Percentiles rank a stretch among this genome's conserved stretches.
Evolutionary conservation across 768 basidiomycete species (phyloP).

Genomic region (Mycena kentingensis): DNA sequence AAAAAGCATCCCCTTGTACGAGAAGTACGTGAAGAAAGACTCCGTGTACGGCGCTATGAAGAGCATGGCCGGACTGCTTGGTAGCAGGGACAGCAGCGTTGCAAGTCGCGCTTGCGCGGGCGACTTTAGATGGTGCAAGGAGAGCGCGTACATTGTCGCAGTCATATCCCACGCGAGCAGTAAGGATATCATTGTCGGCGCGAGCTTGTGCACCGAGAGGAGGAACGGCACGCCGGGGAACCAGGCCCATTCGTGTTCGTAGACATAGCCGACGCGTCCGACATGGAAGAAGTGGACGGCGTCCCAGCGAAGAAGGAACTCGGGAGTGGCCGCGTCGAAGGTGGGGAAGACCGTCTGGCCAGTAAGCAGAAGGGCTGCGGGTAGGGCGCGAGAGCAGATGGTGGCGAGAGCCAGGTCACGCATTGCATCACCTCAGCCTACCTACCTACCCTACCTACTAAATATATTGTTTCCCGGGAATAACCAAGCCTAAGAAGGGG

Average conservation of each 20-base stretch:
- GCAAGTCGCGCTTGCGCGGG: conserved; percentile 62
- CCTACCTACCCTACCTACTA: no score
- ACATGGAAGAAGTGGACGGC: conserved; percentile 76
- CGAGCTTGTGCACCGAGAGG: conserved; percentile 28
- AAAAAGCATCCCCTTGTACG: conserved; percentile 73
- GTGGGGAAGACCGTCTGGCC: conserved; percentile 28
- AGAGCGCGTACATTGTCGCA: conserved; percentile 56
- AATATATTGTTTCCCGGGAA: no score
- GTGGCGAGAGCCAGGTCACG: no score
- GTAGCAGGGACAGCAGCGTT: conserved; percentile 68
- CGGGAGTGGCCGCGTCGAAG: conserved; percentile 30
- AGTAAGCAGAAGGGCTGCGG: no score
- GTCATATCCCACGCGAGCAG: conserved; percentile 45
- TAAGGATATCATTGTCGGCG: conserved; percentile 35
- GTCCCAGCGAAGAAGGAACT: conserved; percentile 79
- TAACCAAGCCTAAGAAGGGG: no score
- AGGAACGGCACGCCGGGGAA: conserved; percentile 67
- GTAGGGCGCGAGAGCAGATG: no score
- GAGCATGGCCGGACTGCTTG: conserved; percentile 77
- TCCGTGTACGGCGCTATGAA: conserved; percentile 78
- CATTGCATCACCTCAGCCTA: no score
- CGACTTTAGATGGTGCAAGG: conserved; percentile 56
- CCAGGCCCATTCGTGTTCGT: conserved; percentile 90
- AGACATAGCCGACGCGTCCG: conserved; percentile 55
- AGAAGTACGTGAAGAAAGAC: conserved; percentile 81